Evolutionary conservation across 306 rosid genomes (phyloP).

Genomic region (Acacia acuminata): DNA sequence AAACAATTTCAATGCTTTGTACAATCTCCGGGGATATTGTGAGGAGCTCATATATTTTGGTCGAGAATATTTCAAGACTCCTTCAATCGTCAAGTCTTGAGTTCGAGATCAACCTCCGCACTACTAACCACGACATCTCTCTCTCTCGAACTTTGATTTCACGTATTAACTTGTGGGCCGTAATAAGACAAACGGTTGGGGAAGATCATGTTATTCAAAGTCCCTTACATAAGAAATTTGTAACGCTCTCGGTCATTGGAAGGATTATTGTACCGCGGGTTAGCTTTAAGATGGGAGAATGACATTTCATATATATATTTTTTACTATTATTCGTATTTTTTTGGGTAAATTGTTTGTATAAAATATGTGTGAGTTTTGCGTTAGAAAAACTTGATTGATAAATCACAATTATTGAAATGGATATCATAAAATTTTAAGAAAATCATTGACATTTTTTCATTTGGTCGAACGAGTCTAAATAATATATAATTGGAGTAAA

Average conservation of each 20-base stretch:
- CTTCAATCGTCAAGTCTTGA: background rate
- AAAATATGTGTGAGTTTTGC: too few species aligned
- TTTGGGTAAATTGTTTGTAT: too few species aligned
- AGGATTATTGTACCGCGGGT: background rate
- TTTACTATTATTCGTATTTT: too few species aligned
- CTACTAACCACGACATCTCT: background rate
- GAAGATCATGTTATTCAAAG: background rate
- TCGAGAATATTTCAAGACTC: background rate
- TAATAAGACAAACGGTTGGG: background rate
- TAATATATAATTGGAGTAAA: too few species aligned
- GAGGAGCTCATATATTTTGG: background rate
- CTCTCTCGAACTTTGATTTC: background rate
- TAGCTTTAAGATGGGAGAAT: background rate
- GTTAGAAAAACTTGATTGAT: background rate
- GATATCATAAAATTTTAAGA: background rate
- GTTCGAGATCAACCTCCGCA: background rate
- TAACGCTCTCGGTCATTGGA: background rate
- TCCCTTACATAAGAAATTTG: background rate
- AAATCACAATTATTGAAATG: background rate
- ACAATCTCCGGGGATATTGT: background rate
- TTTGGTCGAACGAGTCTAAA: background rate
- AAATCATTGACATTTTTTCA: too few species aligned
- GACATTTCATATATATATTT: background rate
- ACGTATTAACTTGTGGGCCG: too few species aligned
- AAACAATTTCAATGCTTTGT: background rate